Base-by-base conservation (phyloP, 2,329 filamentous ascomycete genomes). In the Diaporthe batatas region DNA sequence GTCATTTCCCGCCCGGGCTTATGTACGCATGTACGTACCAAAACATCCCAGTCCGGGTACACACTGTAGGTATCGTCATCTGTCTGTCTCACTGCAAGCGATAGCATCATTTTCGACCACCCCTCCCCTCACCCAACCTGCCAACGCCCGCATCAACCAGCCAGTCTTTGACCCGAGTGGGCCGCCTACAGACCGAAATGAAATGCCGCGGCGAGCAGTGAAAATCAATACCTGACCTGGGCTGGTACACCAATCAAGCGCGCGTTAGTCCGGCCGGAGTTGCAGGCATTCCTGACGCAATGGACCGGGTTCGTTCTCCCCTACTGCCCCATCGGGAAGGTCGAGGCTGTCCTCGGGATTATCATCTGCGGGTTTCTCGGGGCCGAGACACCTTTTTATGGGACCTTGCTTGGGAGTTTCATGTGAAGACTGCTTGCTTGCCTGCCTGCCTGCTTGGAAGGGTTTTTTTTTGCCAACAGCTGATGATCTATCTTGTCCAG, bases 291-390 rank as follows among this genome's bases (percentile, higher is more conserved):
- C 4, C 36, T 39, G 36, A 39, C 36, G 36, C 36, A 39, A 39
- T 39, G 1, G 36, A 39, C 36, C 11, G 36, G 36, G 36, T 25
- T 65, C 62, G 62, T 51, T 51, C 44, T 47, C 62, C 29, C 62
- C 18, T 14, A 51, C 29, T 36, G 21, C 62, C 59, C 44, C 44
- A 65, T 65, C 14, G 21, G 62, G 62, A 65, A 65, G 62, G 62
- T 65, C 62, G 10, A 65, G 62, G 32, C 59, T 65, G n/a, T 29
- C 29, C 29, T 7, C 7, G 29, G 29, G 44, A 51, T 16, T 25
- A 51, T 65, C 42, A 49, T 23, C 25, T 36, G 59, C 59, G 49
- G 42, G 58, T 21, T 18, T 21, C 25, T 36, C 11, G 25, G 5
- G 44, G 59, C 11, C 23, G 14, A 12, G 14, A 23, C 23, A 51